Base-by-base conservation (phyloP, 441 rosid genomes). In the Melastoma candidum region DNA sequence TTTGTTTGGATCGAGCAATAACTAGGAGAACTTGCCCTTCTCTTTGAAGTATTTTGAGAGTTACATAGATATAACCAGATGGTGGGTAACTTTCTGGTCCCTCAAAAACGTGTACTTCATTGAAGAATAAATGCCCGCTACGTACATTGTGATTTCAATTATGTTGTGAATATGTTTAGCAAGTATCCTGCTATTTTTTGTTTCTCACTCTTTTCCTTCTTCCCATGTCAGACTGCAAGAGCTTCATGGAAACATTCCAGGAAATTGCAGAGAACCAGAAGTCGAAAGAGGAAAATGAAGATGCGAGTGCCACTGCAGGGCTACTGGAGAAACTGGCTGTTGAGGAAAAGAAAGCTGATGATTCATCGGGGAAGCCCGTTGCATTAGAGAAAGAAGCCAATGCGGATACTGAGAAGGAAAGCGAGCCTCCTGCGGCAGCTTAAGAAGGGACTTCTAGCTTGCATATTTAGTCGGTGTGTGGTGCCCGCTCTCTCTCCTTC, bases 251-350 rank as follows among this genome's bases (percentile, higher is more conserved):
- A 56, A 78, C 2, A 52, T 58, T 87, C 65, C 78, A 78, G 71
- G 92, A 87, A 71, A 78, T 77, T 53, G 84, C 83, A 2, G 87
- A 82, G 58, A 73, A 85, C 12, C 85, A 76, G 66, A 67, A 70
- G 14, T 29, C 55, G n/a, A 73, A 77, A 60, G 90, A 76, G 72
- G 96, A 85, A 63, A 78, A 76, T 47, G 57, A 74, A 65, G 94
- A 82, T 49, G 87, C 95, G 24, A 50, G 81, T 53, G 78, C 75
- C 11, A 68, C 94, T 10, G 92, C 85, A 50, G 84, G 71, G 43
- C 82, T 73, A 51, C 81, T 90, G 27, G 85, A 79, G 73, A 79
- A 77, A 67, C 65, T 89, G 72, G 79, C 76, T 32, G 85, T 86
- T 43, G 85, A 79, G 64, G 95, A 84, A 52, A 73, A 82, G 56